These are phyloP conservation scores for Populus deltoides DNA, from an alignment of 345 rosid species.

Conservation along the genomic window DNA sequence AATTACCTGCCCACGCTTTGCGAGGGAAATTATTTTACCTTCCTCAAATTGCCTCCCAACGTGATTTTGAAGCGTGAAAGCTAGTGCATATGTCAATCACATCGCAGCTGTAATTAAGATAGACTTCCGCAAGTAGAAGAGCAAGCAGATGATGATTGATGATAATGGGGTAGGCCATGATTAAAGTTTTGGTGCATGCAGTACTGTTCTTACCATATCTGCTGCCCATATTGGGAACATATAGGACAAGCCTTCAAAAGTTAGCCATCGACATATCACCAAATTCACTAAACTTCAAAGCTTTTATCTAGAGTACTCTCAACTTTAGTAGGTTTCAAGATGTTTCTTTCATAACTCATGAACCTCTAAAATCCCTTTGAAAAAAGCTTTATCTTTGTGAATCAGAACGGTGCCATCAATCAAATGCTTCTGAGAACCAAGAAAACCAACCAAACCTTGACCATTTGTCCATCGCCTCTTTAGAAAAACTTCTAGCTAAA, in stretches of 20 bases:
- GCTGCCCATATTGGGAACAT: constrained; percentile 23
- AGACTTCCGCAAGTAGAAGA: constrained; percentile 8
- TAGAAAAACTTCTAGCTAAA: background rate
- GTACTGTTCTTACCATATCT: constrained; percentile 8
- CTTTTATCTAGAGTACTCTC: background rate
- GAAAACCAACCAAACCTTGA: too few species aligned
- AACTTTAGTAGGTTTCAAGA: too few species aligned
- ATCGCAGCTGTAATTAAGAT: background rate
- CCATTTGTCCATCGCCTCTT: background rate
- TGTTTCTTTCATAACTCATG: too few species aligned
- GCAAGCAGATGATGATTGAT: constrained; percentile 2
- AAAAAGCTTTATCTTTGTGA: too few species aligned
- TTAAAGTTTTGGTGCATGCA: background rate
- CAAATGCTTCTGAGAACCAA: too few species aligned
- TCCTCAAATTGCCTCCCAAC: background rate
- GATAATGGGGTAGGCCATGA: constrained; percentile 24
- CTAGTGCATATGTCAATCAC: background rate
- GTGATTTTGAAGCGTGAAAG: constrained; percentile 3
- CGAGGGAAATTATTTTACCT: background rate
- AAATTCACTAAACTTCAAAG: constrained; percentile 22
- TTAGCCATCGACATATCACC: constrained; percentile 27
- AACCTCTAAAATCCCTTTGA: too few species aligned
- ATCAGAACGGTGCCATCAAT: too few species aligned
- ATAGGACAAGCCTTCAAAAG: constrained; percentile 10
- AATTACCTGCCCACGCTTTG: too few species aligned